Evolutionary conservation across 2,329 filamentous ascomycete species (phyloP).

Genomic region (Fusarium hainanense): DNA sequence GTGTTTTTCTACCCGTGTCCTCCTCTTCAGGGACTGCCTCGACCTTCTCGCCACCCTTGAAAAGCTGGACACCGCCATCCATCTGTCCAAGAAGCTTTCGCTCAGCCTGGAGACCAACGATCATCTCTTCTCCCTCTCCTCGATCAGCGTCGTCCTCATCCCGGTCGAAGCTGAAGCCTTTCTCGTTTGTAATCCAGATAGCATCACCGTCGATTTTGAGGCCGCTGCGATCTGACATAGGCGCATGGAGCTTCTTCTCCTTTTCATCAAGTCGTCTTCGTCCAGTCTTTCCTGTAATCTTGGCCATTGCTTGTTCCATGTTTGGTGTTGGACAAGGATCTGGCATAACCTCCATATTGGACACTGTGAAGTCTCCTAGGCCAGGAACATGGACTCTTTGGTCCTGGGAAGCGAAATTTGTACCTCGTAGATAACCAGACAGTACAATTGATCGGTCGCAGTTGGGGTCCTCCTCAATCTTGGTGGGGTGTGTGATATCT

Average conservation of each 20-base stretch:
- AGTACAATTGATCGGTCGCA: conserved; percentile 92
- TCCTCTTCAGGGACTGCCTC: conserved; percentile 64
- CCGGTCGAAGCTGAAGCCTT: conserved; percentile 79
- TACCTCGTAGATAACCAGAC: conserved; percentile 93
- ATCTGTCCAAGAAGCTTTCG: conserved; percentile 84
- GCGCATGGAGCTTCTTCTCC: conserved; percentile 94
- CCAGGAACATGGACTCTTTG: conserved; percentile 93
- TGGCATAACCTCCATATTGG: conserved; percentile 85
- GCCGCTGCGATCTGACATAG: conserved; percentile 97
- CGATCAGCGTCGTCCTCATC: conserved; percentile 76
- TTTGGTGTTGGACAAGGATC: conserved; percentile 95
- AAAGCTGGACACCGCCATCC: conserved; percentile 85
- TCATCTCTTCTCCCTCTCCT: conserved; percentile 95
- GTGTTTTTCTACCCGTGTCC: conserved; percentile 70
- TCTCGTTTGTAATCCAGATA: conserved; percentile 83
- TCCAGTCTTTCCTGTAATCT: conserved; percentile 83
- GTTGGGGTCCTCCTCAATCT: conserved; percentile 87
- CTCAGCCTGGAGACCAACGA: conserved; percentile 88
- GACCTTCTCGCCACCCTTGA: conserved; percentile 79
- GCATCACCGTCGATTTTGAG: conserved; percentile 97
- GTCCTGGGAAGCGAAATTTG: conserved; percentile 87
- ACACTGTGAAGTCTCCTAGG: conserved; percentile 86
- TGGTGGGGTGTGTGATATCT: conserved; percentile 92
- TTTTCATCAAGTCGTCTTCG: conserved; percentile 90
- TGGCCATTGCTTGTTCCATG: conserved; percentile 88